Base-by-base conservation (phyloP, 164 flowering plant species). In the Magnolia changhungtana region DNA sequence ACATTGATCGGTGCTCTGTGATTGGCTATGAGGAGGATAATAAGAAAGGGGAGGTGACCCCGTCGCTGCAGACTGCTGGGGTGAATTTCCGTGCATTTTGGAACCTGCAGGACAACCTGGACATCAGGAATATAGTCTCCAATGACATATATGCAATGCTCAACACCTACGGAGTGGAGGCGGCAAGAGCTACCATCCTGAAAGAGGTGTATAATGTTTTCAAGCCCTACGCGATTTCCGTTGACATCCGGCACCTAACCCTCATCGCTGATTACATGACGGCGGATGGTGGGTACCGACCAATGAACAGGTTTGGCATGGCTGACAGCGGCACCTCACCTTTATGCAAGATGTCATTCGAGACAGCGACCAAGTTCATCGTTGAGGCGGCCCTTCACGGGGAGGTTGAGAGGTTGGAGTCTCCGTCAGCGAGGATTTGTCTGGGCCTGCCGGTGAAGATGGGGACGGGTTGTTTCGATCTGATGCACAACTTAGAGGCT, bases 231-330 rank as follows among this genome's bases (percentile, higher is more conserved):
- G 97, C 95, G 0, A 90, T 94, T 27, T 75, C 86, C 37, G 91
- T 93, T 7, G 87, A 92, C 74, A 82, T 78, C 31, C 83, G 98
- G 50, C 99, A 94, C 81, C 74, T 96, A 27, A 80, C 84, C 23
- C 82, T 96, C 6, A 89, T 96, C 72, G 98, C 98, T 0, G 98
- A 96, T 75, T 94, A 72, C 81, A 96, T 96, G 99, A 94, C 99
- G 14, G 90, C 87, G 11, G 64, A 87, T 0, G 99, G 99, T 31
- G 86, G 83, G 10, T 94, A 88, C 67, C 85, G 93, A 13, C 91
- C 98, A 4, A 84, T 96, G 94, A 96, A 84, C 82, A 82, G 99
- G 77, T 72, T 59, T 50, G 98, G 99, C 61, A 93, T 93, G 67
- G 86, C 92, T 0, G 87, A 86, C 29, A 90, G 95, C 3, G 69